phyloP scores from a whole-genome alignment of 2,329 filamentous ascomycete genomes.

The Incumbomyces delicatus region DNA sequence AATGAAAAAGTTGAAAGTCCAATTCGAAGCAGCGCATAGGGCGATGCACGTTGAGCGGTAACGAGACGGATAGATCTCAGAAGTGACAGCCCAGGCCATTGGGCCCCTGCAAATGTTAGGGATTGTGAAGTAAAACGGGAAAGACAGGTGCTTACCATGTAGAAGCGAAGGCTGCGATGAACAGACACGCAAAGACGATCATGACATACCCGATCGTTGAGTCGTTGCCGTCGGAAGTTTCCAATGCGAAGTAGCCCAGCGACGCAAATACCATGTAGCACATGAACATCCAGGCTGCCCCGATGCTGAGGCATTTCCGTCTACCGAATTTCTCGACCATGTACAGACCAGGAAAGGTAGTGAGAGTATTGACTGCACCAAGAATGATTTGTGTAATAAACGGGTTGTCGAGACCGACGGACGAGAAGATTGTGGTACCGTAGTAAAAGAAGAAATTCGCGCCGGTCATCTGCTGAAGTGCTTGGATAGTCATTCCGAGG shows the following conservation, averaged over 20 bases:
- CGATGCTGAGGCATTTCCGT: slow-evolving; percentile 65
- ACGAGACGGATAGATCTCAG: slow-evolving; percentile 35
- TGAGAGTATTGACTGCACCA: slow-evolving; percentile 74
- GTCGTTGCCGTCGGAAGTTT: slow-evolving; percentile 32
- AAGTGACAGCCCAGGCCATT: slow-evolving; percentile 34
- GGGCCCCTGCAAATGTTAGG: slow-evolving; percentile 39
- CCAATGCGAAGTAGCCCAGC: slow-evolving; percentile 38
- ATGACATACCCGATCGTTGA: slow-evolving; percentile 51
- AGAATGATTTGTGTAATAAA: slow-evolving; percentile 79
- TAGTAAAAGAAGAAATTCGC: slow-evolving; percentile 44
- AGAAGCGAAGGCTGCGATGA: slow-evolving; percentile 63
- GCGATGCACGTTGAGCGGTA: slow-evolving; percentile 66
- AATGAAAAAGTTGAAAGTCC: slow-evolving; percentile 65
- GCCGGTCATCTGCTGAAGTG: slow-evolving; percentile 37
- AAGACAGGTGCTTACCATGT: slow-evolving; percentile 49
- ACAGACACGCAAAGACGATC: slow-evolving; percentile 64
- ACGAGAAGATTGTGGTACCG: slow-evolving; percentile 34
- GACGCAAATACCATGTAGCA: slow-evolving; percentile 58
- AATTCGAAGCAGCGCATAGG: slow-evolving; percentile 65
- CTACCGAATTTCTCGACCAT: slow-evolving; percentile 72
- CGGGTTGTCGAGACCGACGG: slow-evolving; percentile 57
- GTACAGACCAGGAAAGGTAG: slow-evolving; percentile 78
- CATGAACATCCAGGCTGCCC: slow-evolving; percentile 69
- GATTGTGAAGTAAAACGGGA: not conserved
- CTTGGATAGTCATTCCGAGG: slow-evolving; percentile 36